Evolutionary conservation across 2,329 filamentous ascomycete genomes (phyloP).

Genomic region (Fusarium sororula): DNA sequence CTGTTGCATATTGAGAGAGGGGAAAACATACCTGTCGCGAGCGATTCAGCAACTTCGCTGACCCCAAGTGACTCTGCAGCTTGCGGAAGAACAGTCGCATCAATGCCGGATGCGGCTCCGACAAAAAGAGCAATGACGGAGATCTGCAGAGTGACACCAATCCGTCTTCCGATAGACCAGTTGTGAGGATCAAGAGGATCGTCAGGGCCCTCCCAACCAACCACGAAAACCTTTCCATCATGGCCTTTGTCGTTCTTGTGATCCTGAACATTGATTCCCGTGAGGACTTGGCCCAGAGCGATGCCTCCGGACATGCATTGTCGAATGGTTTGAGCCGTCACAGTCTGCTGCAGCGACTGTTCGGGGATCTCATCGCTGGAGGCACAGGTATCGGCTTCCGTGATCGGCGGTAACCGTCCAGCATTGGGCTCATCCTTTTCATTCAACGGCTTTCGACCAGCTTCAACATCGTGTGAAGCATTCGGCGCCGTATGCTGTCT

Average conservation of each 20-base stretch:
- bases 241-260: conserved; percentile 34
- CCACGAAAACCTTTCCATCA: conserved; percentile 45
- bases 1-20: fast-evolving
- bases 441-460: neutral
- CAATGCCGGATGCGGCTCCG: conserved; percentile 61
- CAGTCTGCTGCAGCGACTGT: neutral
- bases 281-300: conserved; percentile 43
- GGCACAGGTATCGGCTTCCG: neutral
- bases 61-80: conserved; percentile 58
- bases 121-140: conserved; percentile 60
- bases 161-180: conserved; percentile 51
- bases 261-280: conserved; percentile 45
- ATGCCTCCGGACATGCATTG: conserved; percentile 17
- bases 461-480: neutral
- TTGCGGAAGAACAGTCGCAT: conserved; percentile 57
- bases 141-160: conserved; percentile 53
- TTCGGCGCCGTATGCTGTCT: neutral
- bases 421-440: neutral
- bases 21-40: conserved; percentile 52
- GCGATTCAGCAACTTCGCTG: conserved; percentile 58
- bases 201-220: conserved; percentile 45
- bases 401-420: neutral
- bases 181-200: conserved; percentile 57
- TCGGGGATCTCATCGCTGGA: neutral
- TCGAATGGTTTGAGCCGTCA: conserved; percentile 7